Base-by-base conservation (phyloP, 2,329 filamentous ascomycete species). In the Annulohypoxylon truncatum region DNA sequence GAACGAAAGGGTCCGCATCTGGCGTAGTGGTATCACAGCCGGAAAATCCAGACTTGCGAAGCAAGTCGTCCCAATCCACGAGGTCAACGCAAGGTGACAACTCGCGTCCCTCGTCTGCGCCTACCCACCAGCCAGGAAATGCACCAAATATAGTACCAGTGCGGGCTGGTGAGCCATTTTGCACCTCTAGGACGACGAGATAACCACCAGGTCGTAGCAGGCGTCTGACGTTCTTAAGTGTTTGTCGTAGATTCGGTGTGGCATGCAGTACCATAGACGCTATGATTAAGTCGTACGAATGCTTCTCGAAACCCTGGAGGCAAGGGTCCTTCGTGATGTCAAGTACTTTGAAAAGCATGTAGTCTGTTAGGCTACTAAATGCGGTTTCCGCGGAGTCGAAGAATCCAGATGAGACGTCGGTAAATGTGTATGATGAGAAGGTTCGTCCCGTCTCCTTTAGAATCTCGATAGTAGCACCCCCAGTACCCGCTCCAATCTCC, bases 1-100 rank as follows among this genome's bases (percentile, higher is more conserved):
- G 38, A 42, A 42, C 42, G 9, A 48, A 26, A 2, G 44, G 24
- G 13, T 48, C n/a, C 26, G 42, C 5, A 46, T 42, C 18, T 20
- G 38, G 42, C 8, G 42, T 46, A 20, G 26, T 50, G 18, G 22
- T 50, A 22, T 51, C 47, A 13, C 20, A 20, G 47, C 69, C 69
- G 2, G 63, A 64, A 22, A 69, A 71, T 5, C 67, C 67, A 9
- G 61, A 15, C 10, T 40, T n/a, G 1, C 38, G 33, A n/a, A 71
- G 57, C 0, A 62, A 26, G 2, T 31, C 5, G 31, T 71, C 52
- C 28, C 56, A 51, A 15, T 52, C 28, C 20, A 53, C 28, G 7
- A 18, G 22, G 9, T 15, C 22, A 2, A 50, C 12, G 4, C n/a
- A 22, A 15, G 54, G 54, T 1, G 38, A 35, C 10, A 50, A 8